These are phyloP conservation scores for Leucaena leucocephala DNA, from an alignment of 306 rosid genomes.

Conservation along the genomic window DNA sequence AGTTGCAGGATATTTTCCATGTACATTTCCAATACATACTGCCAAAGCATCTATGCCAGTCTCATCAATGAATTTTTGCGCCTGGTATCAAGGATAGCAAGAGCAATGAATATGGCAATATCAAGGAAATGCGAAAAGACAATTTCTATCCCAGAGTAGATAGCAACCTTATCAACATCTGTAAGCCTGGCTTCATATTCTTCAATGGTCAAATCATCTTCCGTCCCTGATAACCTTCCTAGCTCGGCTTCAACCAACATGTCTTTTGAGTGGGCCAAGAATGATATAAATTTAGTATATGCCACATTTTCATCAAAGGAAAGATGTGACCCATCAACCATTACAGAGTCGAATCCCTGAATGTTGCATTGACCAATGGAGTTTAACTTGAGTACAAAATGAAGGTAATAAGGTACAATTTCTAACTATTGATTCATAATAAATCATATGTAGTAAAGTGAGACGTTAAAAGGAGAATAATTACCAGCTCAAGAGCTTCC, in stretches of 20 bases:
- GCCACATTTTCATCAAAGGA: conserved; percentile 72
- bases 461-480: conserved; percentile 28
- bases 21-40: conserved; percentile 92
- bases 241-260: conserved; percentile 94
- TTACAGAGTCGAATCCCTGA: conserved; percentile 88
- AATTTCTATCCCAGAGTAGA: conserved; percentile 27
- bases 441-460: conserved; percentile 25
- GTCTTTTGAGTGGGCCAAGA: conserved; percentile 74
- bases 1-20: conserved; percentile 89
- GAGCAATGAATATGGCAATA: conserved; percentile 23
- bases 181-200: conserved; percentile 93
- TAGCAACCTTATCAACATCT: conserved; percentile 68
- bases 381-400: conserved; percentile 18
- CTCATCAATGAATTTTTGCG: conserved; percentile 79
- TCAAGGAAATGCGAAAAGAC: conserved; percentile 12
- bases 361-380: conserved; percentile 33
- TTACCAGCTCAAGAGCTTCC: conserved; percentile 88
- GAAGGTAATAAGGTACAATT: conserved; percentile 28
- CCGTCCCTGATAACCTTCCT: conserved; percentile 95
- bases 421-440: conserved; percentile 15
- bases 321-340: conserved; percentile 97
- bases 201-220: conserved; percentile 89
- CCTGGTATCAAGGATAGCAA: conserved; percentile 59
- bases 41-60: conserved; percentile 99
- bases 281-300: conserved; percentile 74